Evolutionary conservation across 441 rosid species (phyloP).

Genomic region (Cnidoscolus chayamansa): DNA sequence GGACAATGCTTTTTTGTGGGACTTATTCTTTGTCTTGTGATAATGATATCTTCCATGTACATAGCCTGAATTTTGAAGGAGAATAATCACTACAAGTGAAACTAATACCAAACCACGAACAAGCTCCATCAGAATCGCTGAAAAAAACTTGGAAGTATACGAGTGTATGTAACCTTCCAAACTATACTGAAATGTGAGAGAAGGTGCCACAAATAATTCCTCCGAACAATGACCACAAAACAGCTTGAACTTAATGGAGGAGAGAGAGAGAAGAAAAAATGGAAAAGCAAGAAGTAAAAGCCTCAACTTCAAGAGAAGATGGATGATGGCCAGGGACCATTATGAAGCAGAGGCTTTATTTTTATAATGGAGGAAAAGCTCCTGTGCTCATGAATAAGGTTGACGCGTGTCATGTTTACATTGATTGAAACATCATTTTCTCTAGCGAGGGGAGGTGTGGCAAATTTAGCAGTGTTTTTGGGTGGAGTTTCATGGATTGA

Average conservation of each 20-base stretch:
- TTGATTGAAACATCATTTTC: constrained; percentile 25
- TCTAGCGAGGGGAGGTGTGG: constrained; percentile 20
- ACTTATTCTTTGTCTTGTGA: constrained; percentile 52
- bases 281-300: no score
- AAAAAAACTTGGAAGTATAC: background rate
- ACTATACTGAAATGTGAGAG: background rate
- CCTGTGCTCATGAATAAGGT: background rate
- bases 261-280: constrained; percentile 16
- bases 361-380: constrained; percentile 26
- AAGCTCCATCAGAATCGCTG: constrained; percentile 25
- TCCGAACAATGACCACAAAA: background rate
- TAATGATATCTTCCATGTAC: constrained; percentile 59
- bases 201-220: background rate
- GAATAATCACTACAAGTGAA: constrained; percentile 21
- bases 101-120: constrained; percentile 23
- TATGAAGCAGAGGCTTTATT: constrained; percentile 19
- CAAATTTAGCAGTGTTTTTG: constrained; percentile 25
- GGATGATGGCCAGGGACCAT: constrained; percentile 8
- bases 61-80: constrained; percentile 36
- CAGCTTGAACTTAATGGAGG: constrained; percentile 2
- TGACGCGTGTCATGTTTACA: constrained; percentile 36
- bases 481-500: background rate
- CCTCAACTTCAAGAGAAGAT: constrained; percentile 3
- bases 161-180: background rate
- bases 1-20: constrained; percentile 20